Conservation (phyloP, 441 rosid species). For the Euphorbia celastroides region DNA sequence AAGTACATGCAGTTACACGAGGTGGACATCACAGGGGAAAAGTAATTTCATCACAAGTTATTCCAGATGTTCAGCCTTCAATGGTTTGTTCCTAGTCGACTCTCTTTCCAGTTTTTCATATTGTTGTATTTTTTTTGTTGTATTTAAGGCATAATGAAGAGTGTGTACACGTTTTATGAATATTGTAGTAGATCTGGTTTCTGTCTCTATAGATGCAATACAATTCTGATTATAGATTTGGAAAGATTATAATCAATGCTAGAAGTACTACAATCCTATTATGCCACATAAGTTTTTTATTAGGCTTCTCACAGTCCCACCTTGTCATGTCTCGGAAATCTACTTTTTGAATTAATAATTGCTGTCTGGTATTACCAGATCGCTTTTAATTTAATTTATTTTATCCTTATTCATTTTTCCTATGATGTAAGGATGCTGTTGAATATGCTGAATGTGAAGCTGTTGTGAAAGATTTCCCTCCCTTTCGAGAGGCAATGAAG, state of each 20-base stretch:
- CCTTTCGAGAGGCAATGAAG: constrained; percentile 80
- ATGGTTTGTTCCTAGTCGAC: constrained; percentile 43
- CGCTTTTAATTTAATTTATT: neutral
- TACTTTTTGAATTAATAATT: neutral
- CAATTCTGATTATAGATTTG: neutral
- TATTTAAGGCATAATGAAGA: neutral
- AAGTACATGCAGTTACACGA: constrained; percentile 80
- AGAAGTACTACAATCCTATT: neutral
- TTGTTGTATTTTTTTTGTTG: neutral
- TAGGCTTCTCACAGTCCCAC: neutral
- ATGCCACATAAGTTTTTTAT: neutral
- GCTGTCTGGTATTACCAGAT: neutral
- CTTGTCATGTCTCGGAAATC: neutral
- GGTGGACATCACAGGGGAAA: constrained; percentile 92
- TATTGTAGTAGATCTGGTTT: neutral
- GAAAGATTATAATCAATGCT: neutral
- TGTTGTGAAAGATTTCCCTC: constrained; percentile 68
- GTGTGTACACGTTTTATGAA: neutral
- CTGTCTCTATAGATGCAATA: neutral
- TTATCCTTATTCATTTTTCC: constrained; percentile 14
- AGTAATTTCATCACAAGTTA: constrained; percentile 60
- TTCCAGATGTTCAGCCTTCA: constrained; percentile 86
- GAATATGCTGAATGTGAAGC: constrained; percentile 94
- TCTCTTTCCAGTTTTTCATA: neutral
- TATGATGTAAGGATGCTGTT: constrained; percentile 55